Evolutionary conservation across 164 flowering plant genomes (phyloP).

Genomic region (Warburgia ugandensis): DNA sequence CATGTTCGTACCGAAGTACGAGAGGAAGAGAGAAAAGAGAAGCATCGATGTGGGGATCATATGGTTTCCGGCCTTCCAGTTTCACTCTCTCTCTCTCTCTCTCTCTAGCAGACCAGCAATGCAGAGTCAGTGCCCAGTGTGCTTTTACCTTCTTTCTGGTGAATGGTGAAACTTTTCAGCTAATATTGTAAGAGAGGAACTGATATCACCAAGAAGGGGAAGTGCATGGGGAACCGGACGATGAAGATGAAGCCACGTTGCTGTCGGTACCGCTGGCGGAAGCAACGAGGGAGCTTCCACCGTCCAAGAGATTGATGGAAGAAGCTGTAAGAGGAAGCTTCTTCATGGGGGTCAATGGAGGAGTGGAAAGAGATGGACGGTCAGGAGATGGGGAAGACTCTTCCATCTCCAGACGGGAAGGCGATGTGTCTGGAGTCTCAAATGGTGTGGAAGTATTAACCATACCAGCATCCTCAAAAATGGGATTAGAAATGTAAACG

Average conservation of each 20-base stretch:
- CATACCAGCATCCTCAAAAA: conserved; percentile 39
- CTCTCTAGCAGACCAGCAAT: no score
- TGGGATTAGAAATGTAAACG: conserved; percentile 80
- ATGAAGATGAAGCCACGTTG: conserved; percentile 42
- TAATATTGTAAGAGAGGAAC: no score
- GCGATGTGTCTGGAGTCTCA: conserved; percentile 74
- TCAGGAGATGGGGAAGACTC: conserved; percentile 16
- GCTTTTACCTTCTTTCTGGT: no score
- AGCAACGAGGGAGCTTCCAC: conserved; percentile 33
- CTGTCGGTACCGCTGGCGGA: conserved; percentile 48
- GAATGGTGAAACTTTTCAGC: no score
- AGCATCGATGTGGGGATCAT: no score
- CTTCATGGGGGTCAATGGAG: conserved; percentile 33
- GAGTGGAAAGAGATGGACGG: not conserved
- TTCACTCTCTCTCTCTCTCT: no score
- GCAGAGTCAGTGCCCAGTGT: no score
- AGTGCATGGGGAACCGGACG: conserved; percentile 47
- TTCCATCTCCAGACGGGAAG: conserved; percentile 44
- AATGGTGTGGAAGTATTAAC: conserved; percentile 39
- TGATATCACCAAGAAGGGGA: conserved; percentile 66
- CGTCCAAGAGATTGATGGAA: conserved; percentile 50
- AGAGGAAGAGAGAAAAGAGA: no score
- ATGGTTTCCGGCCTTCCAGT: no score
- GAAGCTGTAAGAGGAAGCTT: conserved; percentile 57
- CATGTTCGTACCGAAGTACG: no score